Evolutionary conservation across 164 flowering plant species (phyloP), one percentile per base, ranked within the genome.

Genomic region (Vitis labrusca): DNA sequence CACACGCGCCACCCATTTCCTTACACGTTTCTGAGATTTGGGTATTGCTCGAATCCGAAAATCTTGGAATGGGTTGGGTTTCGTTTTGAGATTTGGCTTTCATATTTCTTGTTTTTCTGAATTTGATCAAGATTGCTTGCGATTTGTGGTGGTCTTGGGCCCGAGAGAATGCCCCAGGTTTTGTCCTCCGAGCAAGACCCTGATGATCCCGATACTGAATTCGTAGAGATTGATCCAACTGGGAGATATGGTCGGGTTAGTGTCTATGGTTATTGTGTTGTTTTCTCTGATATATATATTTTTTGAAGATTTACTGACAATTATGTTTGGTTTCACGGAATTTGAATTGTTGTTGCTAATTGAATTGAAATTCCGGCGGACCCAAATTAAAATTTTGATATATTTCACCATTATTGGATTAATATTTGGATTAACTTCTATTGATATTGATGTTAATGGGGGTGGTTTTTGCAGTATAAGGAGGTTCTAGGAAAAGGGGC

Each of bases 401-500:
- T 23, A 23, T 23, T 23, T 23, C 27, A 23, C 2, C 27, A 23
- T 23, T 23, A 23, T 23, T 23, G 27, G 27, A 23, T 27, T 30
- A 15, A 10, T 27, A 12, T 17, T 51, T 9, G 32, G 5, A 15
- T 67, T 50, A 11, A 59, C 66, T 12, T 44, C 56, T 69, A 5
- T 64, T 37, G 55, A 5, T 16, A 4, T 2, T 59, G 17, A 23
- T 11, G 27, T 10, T 54, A 44, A 12, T 70, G 9, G 44, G 32
- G 63, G 10, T 77, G 58, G 7, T 13, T 73, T 76, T 69, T 83
- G 88, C 97, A 96, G 98, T 96, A 96, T 64, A 87, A 84, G 50
- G 97, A 92, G 79, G 85, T 93, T 64, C 77, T 96, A 11, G 98
- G 99, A 64, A 92, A 84, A 75, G 99, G 99, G 49, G 95, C 99